Percentiles rank a stretch among this genome's conserved stretches.
Conservation (phyloP, 768 basidiomycete genomes). For the Punctularia strigosozonata region DNA sequence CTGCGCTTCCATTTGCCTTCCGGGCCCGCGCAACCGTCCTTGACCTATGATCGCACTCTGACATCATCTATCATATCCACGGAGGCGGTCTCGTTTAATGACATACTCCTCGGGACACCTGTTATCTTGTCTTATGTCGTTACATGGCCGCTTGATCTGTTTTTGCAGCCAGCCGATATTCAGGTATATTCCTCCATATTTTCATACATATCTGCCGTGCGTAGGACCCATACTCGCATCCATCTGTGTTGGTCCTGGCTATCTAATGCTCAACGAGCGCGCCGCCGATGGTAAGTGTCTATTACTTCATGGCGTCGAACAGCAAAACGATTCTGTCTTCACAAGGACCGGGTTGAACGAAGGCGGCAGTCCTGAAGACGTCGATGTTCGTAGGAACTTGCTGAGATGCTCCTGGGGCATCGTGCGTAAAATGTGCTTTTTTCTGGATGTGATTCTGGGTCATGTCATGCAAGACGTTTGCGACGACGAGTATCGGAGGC, state of each 20-base stretch:
- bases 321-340: no score
- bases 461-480: constrained; percentile 90
- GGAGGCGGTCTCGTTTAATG: constrained; percentile 48
- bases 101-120: constrained; percentile 71
- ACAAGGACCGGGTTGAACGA: constrained; percentile 81
- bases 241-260: constrained; percentile 78
- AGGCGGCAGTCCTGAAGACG: constrained; percentile 69
- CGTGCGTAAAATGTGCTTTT: constrained; percentile 85
- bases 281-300: constrained; percentile 79
- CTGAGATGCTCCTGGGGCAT: constrained; percentile 80
- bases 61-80: constrained; percentile 15
- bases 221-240: constrained; percentile 73
- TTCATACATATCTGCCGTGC: constrained; percentile 71
- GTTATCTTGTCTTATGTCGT: constrained; percentile 59
- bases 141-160: constrained; percentile 83
- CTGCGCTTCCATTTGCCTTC: constrained; percentile 70
- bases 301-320: no score
- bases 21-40: constrained; percentile 71
- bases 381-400: constrained; percentile 48
- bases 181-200: constrained; percentile 67
- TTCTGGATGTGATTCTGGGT: constrained; percentile 68
- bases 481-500: constrained; percentile 66
- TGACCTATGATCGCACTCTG: constrained; percentile 50
- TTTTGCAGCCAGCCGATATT: constrained; percentile 68
- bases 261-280: constrained; percentile 75